Evolutionary conservation across 805 yeast genomes (phyloP), one percentile per base, ranked within the genome.

Genomic region (Metschnikowia santaceciliae): DNA sequence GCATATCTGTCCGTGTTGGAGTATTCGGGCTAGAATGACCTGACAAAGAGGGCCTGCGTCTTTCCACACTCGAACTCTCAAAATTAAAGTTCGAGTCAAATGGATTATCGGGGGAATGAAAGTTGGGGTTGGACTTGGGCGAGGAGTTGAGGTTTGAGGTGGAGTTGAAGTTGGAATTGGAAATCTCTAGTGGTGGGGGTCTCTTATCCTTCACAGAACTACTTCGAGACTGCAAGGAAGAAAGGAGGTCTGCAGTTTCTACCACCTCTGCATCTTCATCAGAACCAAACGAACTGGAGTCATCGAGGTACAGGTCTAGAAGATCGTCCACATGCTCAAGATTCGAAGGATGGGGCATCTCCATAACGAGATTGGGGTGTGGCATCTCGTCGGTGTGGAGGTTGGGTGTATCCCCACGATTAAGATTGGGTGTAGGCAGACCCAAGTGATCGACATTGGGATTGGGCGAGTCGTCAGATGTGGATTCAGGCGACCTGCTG

Each of bases 251-350:
- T 14, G 42, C 45, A 2, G 50, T 44, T 5, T 49, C 53, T 14
- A 52, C 51, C 7, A 48, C 42, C 40, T 36, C 46, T 3, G 45
- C 44, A n/a, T 47, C 57, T 11, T 61, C 68, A 3, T 60, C 30
- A 2, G 69, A 64, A 32, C 64, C 66, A 51, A 62, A 54, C 8
- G 68, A 63, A 36, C 62, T 59, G 34, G 63, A 60, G 49, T 69
- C 74, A 48, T 73, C 77, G 37, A 74, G 63, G 50, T 74, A 74
- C 22, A 75, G 68, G 55, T 73, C 77, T 36, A 74, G 56, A 19
- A 74, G 61, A 48, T 74, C 78, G 58, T 74, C 78, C 22, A 74
- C 72, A 6, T 67, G 70, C 50, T 70, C 73, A 36, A 74, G 59
- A 19, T 62, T 58, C 41, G 41, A 36, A 19, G 14, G 20, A 6